Percentiles rank a stretch among this genome's conserved stretches.
Evolutionary conservation across 106 monocot species (phyloP).

Genomic region (Narthecium ossifragum): DNA sequence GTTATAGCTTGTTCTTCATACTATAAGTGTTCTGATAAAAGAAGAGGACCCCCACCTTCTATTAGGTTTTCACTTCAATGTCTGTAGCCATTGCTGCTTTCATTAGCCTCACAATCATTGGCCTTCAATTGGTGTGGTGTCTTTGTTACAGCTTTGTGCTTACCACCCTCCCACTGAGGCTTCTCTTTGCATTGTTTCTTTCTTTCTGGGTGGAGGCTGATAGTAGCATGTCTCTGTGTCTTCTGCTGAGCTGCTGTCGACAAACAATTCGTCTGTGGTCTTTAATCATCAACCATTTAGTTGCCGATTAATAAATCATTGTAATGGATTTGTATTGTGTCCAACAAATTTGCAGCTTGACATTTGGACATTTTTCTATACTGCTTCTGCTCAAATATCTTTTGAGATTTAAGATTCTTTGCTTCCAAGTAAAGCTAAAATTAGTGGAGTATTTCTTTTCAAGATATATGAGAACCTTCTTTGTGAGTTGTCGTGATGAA

Average conservation of each 20-base stretch:
- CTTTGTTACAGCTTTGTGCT: conserved; percentile 1
- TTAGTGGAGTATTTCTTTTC: no score
- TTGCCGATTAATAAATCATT: no score
- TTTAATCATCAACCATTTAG: neutral
- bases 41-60: neutral
- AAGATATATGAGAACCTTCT: no score
- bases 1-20: neutral
- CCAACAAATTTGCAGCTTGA: no score
- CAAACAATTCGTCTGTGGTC: neutral
- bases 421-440: no score
- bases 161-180: neutral
- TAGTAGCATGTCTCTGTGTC: neutral
- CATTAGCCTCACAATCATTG: neutral
- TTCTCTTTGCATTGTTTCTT: conserved; percentile 2
- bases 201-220: neutral
- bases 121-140: neutral
- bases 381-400: no score
- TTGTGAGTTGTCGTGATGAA: no score
- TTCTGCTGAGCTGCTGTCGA: neutral
- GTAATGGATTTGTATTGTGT: no score
- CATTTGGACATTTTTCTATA: no score
- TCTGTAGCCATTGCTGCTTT: neutral
- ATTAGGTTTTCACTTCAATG: neutral
- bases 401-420: no score
- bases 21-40: neutral